phyloP scores from a whole-genome alignment of 140 eudicot genomes.

The Flaveria floridana region DNA sequence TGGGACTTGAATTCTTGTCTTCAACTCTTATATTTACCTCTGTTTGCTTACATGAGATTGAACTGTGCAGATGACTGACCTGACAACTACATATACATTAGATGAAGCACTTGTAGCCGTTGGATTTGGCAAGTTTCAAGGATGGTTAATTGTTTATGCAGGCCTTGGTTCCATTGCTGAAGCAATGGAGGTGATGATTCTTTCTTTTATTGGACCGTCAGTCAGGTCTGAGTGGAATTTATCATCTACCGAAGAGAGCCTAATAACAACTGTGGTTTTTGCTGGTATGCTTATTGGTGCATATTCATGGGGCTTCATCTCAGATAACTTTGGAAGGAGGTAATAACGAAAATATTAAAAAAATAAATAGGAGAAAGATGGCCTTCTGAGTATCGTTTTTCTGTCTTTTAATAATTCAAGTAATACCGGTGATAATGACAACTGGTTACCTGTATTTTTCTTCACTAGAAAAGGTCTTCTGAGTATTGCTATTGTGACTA shows the following conservation, averaged over 20 bases:
- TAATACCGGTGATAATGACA: conserved; percentile 14
- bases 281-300: conserved; percentile 68
- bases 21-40: not conserved
- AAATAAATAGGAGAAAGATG: not conserved
- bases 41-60: conserved; percentile 13
- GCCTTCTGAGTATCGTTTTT: not conserved
- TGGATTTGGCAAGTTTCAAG: conserved; percentile 62
- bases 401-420: not conserved
- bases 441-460: conserved; percentile 24
- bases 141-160: conserved; percentile 47
- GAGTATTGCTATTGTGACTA: conserved; percentile 46
- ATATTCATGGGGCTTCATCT: conserved; percentile 52
- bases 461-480: conserved; percentile 48
- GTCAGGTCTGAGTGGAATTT: conserved; percentile 54
- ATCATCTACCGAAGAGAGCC: conserved; percentile 49
- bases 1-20: conserved; percentile 4
- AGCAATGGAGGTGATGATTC: conserved; percentile 71
- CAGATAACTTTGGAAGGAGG: conserved; percentile 63
- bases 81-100: conserved; percentile 36
- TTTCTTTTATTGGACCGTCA: conserved; percentile 60
- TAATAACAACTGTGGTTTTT: conserved; percentile 59
- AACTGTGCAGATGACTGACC: conserved; percentile 46
- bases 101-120: conserved; percentile 55
- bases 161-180: conserved; percentile 60
- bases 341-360: not conserved